A percentile compares a stretch with the other conserved stretches of the same genome.
These are phyloP conservation scores for Fusarium metavorans DNA, from an alignment of 2,329 filamentous ascomycete genomes.

Conservation along the genomic window DNA sequence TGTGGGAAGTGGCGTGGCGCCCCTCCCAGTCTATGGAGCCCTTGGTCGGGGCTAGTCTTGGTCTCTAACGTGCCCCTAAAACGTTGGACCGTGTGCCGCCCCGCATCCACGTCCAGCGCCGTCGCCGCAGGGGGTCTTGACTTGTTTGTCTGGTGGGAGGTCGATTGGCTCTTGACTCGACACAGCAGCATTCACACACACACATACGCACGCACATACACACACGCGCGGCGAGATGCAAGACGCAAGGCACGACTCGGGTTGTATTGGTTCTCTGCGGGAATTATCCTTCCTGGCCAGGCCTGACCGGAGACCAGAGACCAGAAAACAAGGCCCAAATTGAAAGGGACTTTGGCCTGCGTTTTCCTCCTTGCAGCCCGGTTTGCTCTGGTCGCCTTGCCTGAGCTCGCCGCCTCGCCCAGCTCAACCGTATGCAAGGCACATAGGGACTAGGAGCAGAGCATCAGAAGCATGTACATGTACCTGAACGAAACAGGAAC, in stretches of 20 bases:
- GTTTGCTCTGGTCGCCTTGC: background rate
- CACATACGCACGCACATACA: background rate
- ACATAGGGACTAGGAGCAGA: too few relatives aligned
- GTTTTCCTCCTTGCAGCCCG: constrained; percentile 20
- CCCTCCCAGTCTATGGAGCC: background rate
- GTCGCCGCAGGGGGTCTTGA: constrained; percentile 11
- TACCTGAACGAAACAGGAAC: constrained; percentile 18
- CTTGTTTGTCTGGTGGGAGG: background rate
- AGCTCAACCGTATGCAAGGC: constrained; percentile 11
- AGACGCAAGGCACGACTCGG: constrained; percentile 35
- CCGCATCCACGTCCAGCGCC: constrained; percentile 15
- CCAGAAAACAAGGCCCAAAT: constrained; percentile 3
- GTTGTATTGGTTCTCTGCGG: constrained; percentile 34
- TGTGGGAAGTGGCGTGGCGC: constrained; percentile 3
- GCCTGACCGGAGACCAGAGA: constrained; percentile 15
- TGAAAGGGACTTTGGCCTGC: background rate
- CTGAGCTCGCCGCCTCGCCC: background rate
- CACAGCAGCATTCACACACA: background rate
- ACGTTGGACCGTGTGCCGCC: constrained; percentile 13
- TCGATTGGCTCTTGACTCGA: constrained; percentile 4
- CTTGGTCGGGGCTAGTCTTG: background rate
- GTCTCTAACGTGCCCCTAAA: constrained; percentile 28
- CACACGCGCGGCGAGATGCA: constrained; percentile 7
- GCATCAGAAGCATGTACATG: constrained; percentile 12
- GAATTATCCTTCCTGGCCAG: constrained; percentile 20